phyloP scores from a whole-genome alignment of 345 rosid species.

The Cardiospermum halicacabum region DNA sequence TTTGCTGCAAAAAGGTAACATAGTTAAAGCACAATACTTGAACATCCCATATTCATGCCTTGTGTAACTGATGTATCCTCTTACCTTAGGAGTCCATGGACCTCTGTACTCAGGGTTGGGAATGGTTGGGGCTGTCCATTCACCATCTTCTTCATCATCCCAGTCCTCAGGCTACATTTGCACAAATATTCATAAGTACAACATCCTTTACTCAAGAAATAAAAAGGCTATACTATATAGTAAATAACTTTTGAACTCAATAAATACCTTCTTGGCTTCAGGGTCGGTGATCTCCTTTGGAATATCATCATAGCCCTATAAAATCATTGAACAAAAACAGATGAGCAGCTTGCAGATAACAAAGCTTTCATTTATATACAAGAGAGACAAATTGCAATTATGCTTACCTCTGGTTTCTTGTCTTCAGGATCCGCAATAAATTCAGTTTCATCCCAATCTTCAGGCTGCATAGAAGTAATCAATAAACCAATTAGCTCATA shows the following conservation, averaged over 20 bases:
- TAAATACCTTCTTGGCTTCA: slow-evolving; percentile 79
- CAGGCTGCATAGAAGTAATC: slow-evolving; percentile 56
- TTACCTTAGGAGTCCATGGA: slow-evolving; percentile 89
- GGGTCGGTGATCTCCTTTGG: slow-evolving; percentile 83
- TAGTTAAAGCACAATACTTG: slow-evolving; percentile 3
- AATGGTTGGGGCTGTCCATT: slow-evolving; percentile 95
- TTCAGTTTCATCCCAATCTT: slow-evolving; percentile 96
- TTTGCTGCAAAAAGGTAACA: slow-evolving; percentile 52
- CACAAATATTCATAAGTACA: slow-evolving; percentile 12
- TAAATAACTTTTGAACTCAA: slow-evolving; percentile 5
- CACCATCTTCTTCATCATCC: slow-evolving; percentile 99
- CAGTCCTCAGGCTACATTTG: slow-evolving; percentile 86
- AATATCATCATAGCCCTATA: slow-evolving; percentile 90
- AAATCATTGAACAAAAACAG: not conserved
- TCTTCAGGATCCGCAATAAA: slow-evolving; percentile 94
- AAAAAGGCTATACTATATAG: not conserved
- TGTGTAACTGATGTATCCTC: slow-evolving; percentile 13
- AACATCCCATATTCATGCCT: slow-evolving; percentile 5
- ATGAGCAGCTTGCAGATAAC: not conserved
- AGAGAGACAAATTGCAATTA: not conserved
- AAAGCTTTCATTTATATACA: not conserved
- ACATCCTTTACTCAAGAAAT: not conserved
- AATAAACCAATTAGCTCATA: not conserved
- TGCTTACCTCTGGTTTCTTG: slow-evolving; percentile 79
- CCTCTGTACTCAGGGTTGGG: slow-evolving; percentile 98